A percentile compares a stretch with the other conserved stretches of the same genome.
These are phyloP conservation scores for Globisporangium polare DNA, from an alignment of 352 stramenopile genomes.

Conservation along the genomic window DNA sequence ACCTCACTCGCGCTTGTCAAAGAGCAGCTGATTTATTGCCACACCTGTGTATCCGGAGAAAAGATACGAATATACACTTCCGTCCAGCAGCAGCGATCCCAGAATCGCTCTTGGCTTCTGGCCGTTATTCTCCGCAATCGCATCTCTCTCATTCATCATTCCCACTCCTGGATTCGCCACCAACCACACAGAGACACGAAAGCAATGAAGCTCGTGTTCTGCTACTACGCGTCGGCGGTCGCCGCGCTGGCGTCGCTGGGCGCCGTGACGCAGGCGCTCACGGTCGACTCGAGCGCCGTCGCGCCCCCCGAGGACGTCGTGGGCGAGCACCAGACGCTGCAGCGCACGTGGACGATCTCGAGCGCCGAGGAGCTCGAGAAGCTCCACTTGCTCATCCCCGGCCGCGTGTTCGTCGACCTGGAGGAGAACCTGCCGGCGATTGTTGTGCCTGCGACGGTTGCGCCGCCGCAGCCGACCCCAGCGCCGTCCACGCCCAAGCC, in stretches of 20 bases:
- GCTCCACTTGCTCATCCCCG: conserved; percentile 46
- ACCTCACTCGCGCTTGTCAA: not conserved
- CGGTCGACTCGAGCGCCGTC: conserved; percentile 31
- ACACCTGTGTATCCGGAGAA: not conserved
- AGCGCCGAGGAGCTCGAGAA: conserved; percentile 37
- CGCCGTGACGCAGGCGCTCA: not conserved
- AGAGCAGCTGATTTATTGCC: not conserved
- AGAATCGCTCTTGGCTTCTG: not conserved
- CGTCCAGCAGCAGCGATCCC: not conserved
- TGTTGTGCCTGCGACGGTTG: conserved; percentile 9
- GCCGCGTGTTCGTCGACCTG: conserved; percentile 53
- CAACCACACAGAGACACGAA: not conserved
- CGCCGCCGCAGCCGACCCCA: conserved; percentile 5
- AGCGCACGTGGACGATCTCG: conserved; percentile 39
- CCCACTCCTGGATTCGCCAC: conserved; percentile 7
- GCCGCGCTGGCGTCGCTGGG: conserved; percentile 2
- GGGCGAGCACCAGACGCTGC: conserved; percentile 36
- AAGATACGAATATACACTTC: not conserved
- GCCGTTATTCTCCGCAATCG: not conserved
- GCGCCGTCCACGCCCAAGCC: not conserved
- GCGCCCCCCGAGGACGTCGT: conserved; percentile 22
- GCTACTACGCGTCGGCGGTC: not conserved
- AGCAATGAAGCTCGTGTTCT: conserved; percentile 6
- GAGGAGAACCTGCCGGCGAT: conserved; percentile 23
- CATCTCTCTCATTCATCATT: not conserved